phyloP scores from a whole-genome alignment of 164 flowering plant species.

The Tinospora cordifolia region DNA sequence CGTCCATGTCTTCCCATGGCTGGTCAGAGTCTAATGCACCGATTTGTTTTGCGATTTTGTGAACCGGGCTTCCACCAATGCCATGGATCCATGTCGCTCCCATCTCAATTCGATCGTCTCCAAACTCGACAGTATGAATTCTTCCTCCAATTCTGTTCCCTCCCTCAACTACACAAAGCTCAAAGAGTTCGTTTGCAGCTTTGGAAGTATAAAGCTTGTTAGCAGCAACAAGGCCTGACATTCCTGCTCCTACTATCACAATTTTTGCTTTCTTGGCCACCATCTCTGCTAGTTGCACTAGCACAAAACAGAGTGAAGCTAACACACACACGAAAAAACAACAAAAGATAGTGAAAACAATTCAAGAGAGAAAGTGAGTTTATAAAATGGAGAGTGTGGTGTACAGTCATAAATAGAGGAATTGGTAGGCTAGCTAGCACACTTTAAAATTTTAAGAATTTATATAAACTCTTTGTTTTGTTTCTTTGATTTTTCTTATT shows the following conservation, averaged over 20 bases:
- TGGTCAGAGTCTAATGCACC: slow-evolving; percentile 44
- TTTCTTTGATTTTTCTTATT: background rate
- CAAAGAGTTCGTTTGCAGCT: slow-evolving; percentile 36
- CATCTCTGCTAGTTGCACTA: slow-evolving; percentile 27
- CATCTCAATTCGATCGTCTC: slow-evolving; percentile 72
- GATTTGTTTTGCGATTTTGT: slow-evolving; percentile 59
- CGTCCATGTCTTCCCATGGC: slow-evolving; percentile 96
- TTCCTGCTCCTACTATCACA: slow-evolving; percentile 86
- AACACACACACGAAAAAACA: background rate
- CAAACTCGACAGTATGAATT: slow-evolving; percentile 60
- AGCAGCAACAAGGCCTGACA: slow-evolving; percentile 93
- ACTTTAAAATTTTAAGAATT: slow-evolving; percentile 1
- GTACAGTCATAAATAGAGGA: background rate
- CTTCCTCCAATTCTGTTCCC: slow-evolving; percentile 85
- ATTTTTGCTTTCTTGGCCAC: slow-evolving; percentile 68
- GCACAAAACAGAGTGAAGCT: background rate
- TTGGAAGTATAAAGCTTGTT: slow-evolving; percentile 56
- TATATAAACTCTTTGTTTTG: background rate
- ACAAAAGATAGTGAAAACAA: background rate
- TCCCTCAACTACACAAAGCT: slow-evolving; percentile 71
- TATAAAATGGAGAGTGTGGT: slow-evolving; percentile 4
- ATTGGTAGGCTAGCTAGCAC: background rate
- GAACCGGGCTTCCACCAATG: slow-evolving; percentile 75
- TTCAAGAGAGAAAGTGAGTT: slow-evolving; percentile 1
- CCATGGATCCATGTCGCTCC: slow-evolving; percentile 99